A percentile compares a stretch with the other conserved stretches of the same genome.
phyloP scores from a whole-genome alignment of 768 basidiomycete genomes.

The Boletales sp. region DNA sequence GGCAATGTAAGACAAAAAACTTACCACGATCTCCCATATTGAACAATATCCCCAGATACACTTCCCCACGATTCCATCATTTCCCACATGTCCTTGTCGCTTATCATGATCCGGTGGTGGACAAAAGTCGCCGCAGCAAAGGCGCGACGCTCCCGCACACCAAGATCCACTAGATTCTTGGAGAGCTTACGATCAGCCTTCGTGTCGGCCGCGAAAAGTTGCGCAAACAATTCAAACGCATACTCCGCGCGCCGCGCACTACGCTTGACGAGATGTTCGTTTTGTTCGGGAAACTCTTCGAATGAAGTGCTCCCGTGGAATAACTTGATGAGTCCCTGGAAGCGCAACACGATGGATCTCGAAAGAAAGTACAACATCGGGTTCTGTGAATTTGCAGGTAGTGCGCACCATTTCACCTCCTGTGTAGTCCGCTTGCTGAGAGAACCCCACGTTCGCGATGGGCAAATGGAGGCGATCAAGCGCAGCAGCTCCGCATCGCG shows the following conservation, averaged over 20 bases:
- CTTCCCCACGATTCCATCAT: background rate
- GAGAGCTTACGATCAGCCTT: conserved; percentile 4
- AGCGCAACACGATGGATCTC: conserved; percentile 20
- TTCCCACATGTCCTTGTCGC: background rate
- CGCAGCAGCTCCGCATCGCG: conserved; percentile 30
- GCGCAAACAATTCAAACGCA: too few species aligned
- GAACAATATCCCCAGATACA: background rate
- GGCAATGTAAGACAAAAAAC: too few species aligned
- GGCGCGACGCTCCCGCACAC: conserved; percentile 2
- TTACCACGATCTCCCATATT: too few species aligned
- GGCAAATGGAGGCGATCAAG: conserved; percentile 31
- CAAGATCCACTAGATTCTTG: background rate
- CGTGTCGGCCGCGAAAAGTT: too few species aligned
- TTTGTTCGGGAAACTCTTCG: too few species aligned
- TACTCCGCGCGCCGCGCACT: too few species aligned
- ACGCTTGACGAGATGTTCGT: too few species aligned
- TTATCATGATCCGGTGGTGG: background rate
- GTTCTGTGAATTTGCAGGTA: conserved; percentile 26
- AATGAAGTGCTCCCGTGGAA: too few species aligned
- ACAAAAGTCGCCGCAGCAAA: conserved; percentile 2
- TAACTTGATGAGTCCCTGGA: background rate
- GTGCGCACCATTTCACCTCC: conserved; percentile 29
- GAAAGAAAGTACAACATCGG: conserved; percentile 19
- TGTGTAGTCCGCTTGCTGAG: conserved; percentile 43
- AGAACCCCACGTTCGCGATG: conserved; percentile 16